Percentiles rank a stretch among this genome's conserved stretches.
These are phyloP conservation scores for Neofusicoccum laricinum DNA, from an alignment of 2,329 filamentous ascomycete genomes.

Conservation along the genomic window DNA sequence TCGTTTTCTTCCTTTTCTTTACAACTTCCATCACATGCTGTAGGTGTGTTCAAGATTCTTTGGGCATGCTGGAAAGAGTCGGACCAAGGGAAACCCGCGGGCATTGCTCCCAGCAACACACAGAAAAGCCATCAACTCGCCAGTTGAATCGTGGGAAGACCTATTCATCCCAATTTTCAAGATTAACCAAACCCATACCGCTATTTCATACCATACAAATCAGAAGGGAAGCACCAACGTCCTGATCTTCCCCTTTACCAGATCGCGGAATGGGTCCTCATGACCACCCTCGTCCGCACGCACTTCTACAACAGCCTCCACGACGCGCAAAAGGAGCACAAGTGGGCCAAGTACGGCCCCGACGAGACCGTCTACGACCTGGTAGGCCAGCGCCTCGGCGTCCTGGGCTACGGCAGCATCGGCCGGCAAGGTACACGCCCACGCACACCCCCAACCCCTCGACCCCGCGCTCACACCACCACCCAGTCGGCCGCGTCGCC, in stretches of 20 bases:
- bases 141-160: too few species aligned
- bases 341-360: slow-evolving; percentile 44
- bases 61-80: too few species aligned
- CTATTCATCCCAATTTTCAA: too few species aligned
- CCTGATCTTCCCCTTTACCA: background rate
- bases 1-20: too few species aligned
- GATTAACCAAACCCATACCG: too few species aligned
- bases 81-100: too few species aligned
- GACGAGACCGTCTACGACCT: slow-evolving; percentile 49
- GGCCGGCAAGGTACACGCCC: slow-evolving; percentile 48
- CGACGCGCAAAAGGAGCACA: slow-evolving; percentile 55
- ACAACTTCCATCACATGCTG: too few species aligned
- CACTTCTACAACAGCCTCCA: slow-evolving; percentile 55
- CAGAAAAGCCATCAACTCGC: too few species aligned
- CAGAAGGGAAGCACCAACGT: background rate
- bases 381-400: slow-evolving; percentile 57
- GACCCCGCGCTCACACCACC: background rate
- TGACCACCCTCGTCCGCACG: slow-evolving; percentile 59
- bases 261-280: slow-evolving; percentile 65
- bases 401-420: slow-evolving; percentile 62
- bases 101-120: too few species aligned
- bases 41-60: too few species aligned
- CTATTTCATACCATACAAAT: background rate
- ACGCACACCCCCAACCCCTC: background rate
- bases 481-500: slow-evolving; percentile 54